phyloP scores from a whole-genome alignment of 1,139 yeast species.

The Lodderomyces metapsilosis region DNA sequence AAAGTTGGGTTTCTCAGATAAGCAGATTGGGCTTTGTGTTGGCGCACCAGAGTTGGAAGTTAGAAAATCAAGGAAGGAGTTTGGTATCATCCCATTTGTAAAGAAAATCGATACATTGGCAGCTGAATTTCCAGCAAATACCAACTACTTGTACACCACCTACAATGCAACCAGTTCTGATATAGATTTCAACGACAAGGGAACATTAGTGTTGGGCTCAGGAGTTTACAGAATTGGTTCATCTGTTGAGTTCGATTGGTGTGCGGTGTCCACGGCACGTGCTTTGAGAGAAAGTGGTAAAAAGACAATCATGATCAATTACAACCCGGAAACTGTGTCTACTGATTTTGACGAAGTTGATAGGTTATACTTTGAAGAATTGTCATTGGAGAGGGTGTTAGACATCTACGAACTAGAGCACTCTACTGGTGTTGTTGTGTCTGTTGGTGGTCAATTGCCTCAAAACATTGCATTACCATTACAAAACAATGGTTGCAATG shows the following conservation, averaged over 20 bases:
- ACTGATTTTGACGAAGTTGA: conserved; percentile 99
- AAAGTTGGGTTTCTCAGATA: conserved; percentile 92
- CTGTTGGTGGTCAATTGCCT: conserved; percentile 97
- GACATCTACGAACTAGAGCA: conserved; percentile 93
- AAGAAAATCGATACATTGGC: conserved; percentile 97
- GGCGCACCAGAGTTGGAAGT: conserved; percentile 92
- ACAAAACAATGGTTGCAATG: conserved; percentile 81
- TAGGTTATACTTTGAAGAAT: conserved; percentile 92
- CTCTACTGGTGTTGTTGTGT: conserved; percentile 88
- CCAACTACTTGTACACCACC: conserved; percentile 94
- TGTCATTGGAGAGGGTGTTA: conserved; percentile 92
- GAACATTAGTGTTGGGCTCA: conserved; percentile 93
- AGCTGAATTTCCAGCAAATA: conserved; percentile 97
- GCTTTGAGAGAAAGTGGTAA: conserved; percentile 85
- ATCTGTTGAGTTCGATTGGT: conserved; percentile 98
- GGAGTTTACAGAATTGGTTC: conserved; percentile 99
- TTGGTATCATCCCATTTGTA: conserved; percentile 86
- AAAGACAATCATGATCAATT: conserved; percentile 93
- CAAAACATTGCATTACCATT: conserved; percentile 90
- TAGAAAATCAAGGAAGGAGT: conserved; percentile 72
- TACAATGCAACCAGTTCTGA: conserved; percentile 90
- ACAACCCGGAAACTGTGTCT: conserved; percentile 97
- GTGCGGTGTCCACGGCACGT: conserved; percentile 96
- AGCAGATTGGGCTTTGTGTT: conserved; percentile 88
- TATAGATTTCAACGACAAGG: conserved; percentile 81